phyloP scores from a whole-genome alignment of 2,329 filamentous ascomycete species.

The Colletotrichum musae region DNA sequence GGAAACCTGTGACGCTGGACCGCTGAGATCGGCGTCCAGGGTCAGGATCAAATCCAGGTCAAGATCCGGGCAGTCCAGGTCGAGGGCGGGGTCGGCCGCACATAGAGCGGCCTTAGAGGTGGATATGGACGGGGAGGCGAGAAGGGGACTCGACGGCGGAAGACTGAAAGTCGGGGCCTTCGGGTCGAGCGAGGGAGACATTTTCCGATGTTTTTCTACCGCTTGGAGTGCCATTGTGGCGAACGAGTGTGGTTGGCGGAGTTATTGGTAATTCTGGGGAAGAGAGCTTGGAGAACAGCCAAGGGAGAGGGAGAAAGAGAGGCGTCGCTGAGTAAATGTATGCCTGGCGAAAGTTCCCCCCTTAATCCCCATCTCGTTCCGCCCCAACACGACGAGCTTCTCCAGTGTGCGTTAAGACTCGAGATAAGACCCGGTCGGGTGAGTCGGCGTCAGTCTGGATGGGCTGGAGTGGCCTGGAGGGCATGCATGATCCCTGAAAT shows the following conservation, averaged over 20 bases:
- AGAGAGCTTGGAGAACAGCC: neutral
- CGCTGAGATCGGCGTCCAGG: constrained; percentile 8
- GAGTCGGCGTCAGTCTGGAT: constrained; percentile 10
- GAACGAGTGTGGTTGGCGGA: neutral
- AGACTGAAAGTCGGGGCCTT: constrained; percentile 19
- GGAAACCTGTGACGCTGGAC: neutral
- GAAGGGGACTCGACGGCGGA: constrained; percentile 13
- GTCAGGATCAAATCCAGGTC: constrained; percentile 3
- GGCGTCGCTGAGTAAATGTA: neutral
- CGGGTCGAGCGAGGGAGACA: constrained; percentile 16
- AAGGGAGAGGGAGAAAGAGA: neutral
- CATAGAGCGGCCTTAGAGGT: neutral
- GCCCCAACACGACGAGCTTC: neutral
- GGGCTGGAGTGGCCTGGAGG: neutral
- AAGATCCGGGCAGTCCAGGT: neutral
- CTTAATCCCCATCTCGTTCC: constrained; percentile 10
- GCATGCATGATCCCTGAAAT: constrained; percentile 21
- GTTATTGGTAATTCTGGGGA: neutral
- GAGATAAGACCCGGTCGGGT: constrained; percentile 11
- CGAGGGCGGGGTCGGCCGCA: neutral
- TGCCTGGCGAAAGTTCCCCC: constrained; percentile 10
- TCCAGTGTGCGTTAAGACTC: constrained; percentile 4
- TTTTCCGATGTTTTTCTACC: neutral
- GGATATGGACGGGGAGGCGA: constrained; percentile 8
- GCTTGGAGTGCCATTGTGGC: neutral